Conservation (phyloP, 2,329 filamentous ascomycete species). For the Colletotrichum zoysiae region DNA sequence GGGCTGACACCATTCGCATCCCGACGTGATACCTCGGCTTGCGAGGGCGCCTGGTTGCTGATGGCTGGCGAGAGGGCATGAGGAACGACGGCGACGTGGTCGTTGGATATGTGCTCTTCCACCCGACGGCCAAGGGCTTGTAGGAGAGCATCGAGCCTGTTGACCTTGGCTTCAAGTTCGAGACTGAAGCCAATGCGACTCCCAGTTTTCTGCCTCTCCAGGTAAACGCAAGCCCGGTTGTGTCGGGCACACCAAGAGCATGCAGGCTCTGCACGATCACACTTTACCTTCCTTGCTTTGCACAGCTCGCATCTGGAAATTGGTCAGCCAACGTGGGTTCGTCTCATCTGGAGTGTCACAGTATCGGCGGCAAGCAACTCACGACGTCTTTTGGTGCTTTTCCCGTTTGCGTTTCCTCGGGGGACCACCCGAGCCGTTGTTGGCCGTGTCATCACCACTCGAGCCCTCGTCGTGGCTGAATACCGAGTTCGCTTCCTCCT, state of each 20-base stretch:
- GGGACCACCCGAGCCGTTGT: conserved; percentile 46
- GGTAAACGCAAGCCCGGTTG: conserved; percentile 75
- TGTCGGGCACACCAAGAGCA: conserved; percentile 80
- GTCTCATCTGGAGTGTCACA: not conserved
- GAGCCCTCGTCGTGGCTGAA: conserved; percentile 54
- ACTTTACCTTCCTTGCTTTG: conserved; percentile 61
- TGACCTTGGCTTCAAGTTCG: conserved; percentile 69
- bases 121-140: conserved; percentile 58
- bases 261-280: conserved; percentile 68
- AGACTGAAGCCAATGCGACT: conserved; percentile 71
- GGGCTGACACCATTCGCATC: conserved; percentile 45
- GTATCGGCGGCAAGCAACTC: conserved; percentile 42
- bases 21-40: conserved; percentile 46
- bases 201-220: conserved; percentile 78
- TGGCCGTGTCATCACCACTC: conserved; percentile 52
- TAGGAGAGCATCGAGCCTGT: conserved; percentile 62
- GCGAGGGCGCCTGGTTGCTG: conserved; percentile 51
- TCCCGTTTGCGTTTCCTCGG: conserved; percentile 55
- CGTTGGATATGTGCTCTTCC: conserved; percentile 56
- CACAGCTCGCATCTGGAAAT: conserved; percentile 57
- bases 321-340: conserved; percentile 11
- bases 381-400: conserved; percentile 59
- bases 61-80: conserved; percentile 51
- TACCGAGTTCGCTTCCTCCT: conserved; percentile 53
- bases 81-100: conserved; percentile 46